Evolutionary conservation across 148 eudicot genomes (phyloP).

Genomic region (Dianthus caryophyllus): DNA sequence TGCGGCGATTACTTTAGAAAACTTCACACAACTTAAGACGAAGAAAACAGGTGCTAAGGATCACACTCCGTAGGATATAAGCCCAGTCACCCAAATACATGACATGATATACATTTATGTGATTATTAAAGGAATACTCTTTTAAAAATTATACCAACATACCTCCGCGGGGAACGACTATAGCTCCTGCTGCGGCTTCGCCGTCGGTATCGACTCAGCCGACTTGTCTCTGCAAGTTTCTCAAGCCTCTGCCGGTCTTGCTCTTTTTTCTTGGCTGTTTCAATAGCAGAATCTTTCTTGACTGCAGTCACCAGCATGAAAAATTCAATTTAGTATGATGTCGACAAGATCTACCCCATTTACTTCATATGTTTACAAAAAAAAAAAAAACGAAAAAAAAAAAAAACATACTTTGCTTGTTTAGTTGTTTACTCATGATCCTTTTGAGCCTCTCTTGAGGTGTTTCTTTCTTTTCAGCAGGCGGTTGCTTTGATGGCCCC

Average conservation of each 20-base stretch:
- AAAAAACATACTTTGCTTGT: slow-evolving; percentile 70
- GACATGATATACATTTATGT: not conserved
- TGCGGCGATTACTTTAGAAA: too few relatives aligned
- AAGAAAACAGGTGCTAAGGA: too few relatives aligned
- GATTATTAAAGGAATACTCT: not conserved
- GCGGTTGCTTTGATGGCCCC: slow-evolving; percentile 28
- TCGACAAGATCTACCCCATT: not conserved
- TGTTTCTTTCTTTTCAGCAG: slow-evolving; percentile 43
- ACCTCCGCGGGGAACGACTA: slow-evolving; percentile 90
- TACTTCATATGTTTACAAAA: not conserved
- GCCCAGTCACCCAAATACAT: not conserved
- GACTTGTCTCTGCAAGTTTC: slow-evolving; percentile 88
- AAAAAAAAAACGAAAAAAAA: slow-evolving; percentile 8
- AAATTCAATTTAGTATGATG: not conserved
- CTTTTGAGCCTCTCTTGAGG: slow-evolving; percentile 52
- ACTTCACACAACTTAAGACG: too few relatives aligned
- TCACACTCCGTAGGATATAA: too few relatives aligned
- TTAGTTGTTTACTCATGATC: slow-evolving; percentile 67
- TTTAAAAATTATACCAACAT: not conserved
- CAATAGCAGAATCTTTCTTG: slow-evolving; percentile 88
- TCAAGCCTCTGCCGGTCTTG: slow-evolving; percentile 88
- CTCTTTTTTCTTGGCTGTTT: slow-evolving; percentile 91
- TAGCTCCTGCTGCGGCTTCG: slow-evolving; percentile 87
- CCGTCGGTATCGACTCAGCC: slow-evolving; percentile 55
- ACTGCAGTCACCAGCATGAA: slow-evolving; percentile 35